Evolutionary conservation across 805 yeast genomes (phyloP), one percentile per base, ranked within the genome.

Genomic region (Wickerhamiella siamensis): DNA sequence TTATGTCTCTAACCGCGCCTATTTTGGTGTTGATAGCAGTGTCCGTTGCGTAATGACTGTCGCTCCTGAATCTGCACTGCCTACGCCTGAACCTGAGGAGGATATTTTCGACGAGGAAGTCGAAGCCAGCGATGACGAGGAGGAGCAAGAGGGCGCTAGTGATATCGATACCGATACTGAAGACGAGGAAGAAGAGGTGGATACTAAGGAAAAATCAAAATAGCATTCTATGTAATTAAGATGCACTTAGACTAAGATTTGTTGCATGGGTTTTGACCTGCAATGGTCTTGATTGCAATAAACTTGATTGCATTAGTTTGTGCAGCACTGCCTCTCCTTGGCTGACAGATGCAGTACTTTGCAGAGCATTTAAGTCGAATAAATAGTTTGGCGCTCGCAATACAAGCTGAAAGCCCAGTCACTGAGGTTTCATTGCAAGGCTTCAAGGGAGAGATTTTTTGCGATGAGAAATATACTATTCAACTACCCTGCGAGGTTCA

Each of bases 11-110:
- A 78, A 81, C 42, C 71, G 81, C 41, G 76, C 81, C 36, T 87
- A 83, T 59, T 83, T 83, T 58, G 94, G 95, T 4, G 62, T 74
- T 16, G 96, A 88, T 57, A 58, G 83, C 19, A 83, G 79, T 49
- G 70, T 78, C 46, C 79, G 87, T 8, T 61, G 83, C 38, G 63
- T 64, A 19, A 71, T 87, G 78, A 66, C 71, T n/a, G 94, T 87
- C 29, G 46, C 38, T 12, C 33, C 39, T 3, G 45, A 20, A 16
- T 17, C 41, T 12, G 31, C 72, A 51, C 68, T 73, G 18, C 72
- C 77, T 27, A 36, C 17, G 10, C 39, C 45, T 14, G 47, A 31
- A 0, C 44, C 43, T n/a, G 62, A 51, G 42, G 47, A 57, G 6
- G 64, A 59, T n/a, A 71, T 65, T 14, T 59, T 53, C 16, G 56